These are phyloP conservation scores for Beauveria medogensis DNA, from an alignment of 2,329 filamentous ascomycete species.

Conservation along the genomic window DNA sequence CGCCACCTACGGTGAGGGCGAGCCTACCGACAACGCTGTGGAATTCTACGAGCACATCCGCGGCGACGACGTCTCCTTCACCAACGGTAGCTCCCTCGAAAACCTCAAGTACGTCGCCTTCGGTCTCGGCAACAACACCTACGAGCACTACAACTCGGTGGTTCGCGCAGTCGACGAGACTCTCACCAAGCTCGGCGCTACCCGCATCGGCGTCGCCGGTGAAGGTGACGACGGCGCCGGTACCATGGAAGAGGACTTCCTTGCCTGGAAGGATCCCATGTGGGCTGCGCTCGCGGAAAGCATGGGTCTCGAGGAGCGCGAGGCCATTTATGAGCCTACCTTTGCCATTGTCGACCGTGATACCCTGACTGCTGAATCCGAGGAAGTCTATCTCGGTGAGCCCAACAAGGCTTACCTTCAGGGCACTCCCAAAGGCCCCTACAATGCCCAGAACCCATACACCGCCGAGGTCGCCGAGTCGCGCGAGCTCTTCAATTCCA, in stretches of 20 bases:
- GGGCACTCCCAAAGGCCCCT: slow-evolving; percentile 74
- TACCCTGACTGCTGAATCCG: slow-evolving; percentile 63
- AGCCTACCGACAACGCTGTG: slow-evolving; percentile 96
- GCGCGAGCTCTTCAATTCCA: slow-evolving; percentile 80
- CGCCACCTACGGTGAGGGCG: slow-evolving; percentile 95
- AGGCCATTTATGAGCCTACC: slow-evolving; percentile 89
- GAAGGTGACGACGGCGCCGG: slow-evolving; percentile 97
- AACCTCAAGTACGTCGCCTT: slow-evolving; percentile 93
- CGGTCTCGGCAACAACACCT: slow-evolving; percentile 97
- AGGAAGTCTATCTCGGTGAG: slow-evolving; percentile 87
- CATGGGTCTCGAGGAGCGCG: slow-evolving; percentile 88
- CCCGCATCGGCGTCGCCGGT: slow-evolving; percentile 77
- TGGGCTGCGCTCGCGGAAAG: slow-evolving; percentile 77
- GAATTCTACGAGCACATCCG: slow-evolving; percentile 97
- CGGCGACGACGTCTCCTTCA: slow-evolving; percentile 73
- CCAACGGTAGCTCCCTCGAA: slow-evolving; percentile 62
- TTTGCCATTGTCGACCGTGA: slow-evolving; percentile 75
- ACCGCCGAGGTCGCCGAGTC: slow-evolving; percentile 91
- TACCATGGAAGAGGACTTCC: slow-evolving; percentile 98
- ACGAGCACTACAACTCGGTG: slow-evolving; percentile 99
- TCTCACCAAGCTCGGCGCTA: slow-evolving; percentile 72
- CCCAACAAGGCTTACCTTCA: slow-evolving; percentile 95
- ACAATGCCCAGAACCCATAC: slow-evolving; percentile 93
- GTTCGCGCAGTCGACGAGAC: slow-evolving; percentile 83
- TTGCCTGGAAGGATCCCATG: slow-evolving; percentile 99